Percentiles rank a stretch among this genome's conserved stretches.
Evolutionary conservation across 768 basidiomycete species (phyloP).

Genomic region (Candolleomyces eurysporus): DNA sequence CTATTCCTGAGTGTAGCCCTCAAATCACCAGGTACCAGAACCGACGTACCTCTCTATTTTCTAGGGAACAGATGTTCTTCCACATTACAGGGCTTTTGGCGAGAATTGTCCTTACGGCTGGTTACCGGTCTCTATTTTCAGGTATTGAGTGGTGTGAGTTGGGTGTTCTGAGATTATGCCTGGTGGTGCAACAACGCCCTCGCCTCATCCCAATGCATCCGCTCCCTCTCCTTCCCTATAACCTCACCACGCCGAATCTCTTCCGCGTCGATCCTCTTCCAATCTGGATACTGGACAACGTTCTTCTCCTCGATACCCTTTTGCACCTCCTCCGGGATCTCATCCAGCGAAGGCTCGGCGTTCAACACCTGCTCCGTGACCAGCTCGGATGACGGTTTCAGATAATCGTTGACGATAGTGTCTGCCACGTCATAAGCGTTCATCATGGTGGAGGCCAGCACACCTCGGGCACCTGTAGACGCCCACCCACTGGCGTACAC

Average conservation of each 20-base stretch:
- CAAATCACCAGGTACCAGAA: too few relatives aligned
- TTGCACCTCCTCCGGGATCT: conserved; percentile 46
- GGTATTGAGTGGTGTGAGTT: neutral
- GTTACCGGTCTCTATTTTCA: too few relatives aligned
- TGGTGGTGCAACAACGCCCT: conserved; percentile 22
- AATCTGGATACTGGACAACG: conserved; percentile 67
- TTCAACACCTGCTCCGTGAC: conserved; percentile 25
- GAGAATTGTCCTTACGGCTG: too few relatives aligned
- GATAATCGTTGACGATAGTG: conserved; percentile 60
- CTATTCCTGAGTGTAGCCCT: too few relatives aligned
- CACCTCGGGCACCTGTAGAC: conserved; percentile 85
- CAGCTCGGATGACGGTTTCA: conserved; percentile 8
- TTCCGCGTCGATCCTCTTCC: conserved; percentile 72
- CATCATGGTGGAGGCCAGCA: conserved; percentile 91
- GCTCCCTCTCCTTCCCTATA: conserved; percentile 70
- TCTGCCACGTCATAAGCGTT: conserved; percentile 83
- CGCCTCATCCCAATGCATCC: conserved; percentile 70
- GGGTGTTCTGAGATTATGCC: neutral
- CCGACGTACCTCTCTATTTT: too few relatives aligned
- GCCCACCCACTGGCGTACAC: conserved; percentile 97
- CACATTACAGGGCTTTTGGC: too few relatives aligned
- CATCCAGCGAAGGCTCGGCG: conserved; percentile 38
- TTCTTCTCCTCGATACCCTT: conserved; percentile 35
- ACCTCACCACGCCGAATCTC: conserved; percentile 60
- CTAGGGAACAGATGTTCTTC: too few relatives aligned